Conservation (phyloP, 805 yeast species). For the Suhomyces emberorum region DNA sequence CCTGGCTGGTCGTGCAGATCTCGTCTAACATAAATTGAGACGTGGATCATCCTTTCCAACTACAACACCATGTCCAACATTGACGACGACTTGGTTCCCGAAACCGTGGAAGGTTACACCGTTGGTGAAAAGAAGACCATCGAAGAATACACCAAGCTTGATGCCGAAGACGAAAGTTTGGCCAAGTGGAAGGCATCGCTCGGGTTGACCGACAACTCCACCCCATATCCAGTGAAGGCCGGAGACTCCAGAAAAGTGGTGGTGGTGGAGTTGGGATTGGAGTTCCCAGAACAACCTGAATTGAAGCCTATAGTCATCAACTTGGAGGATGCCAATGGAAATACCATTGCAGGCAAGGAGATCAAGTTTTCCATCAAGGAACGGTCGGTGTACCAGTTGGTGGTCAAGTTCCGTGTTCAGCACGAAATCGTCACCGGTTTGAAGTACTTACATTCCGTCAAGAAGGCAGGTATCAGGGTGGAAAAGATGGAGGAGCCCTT, state of each 20-base stretch:
- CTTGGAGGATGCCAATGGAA: slow-evolving; percentile 55
- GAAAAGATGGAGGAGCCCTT: slow-evolving; percentile 84
- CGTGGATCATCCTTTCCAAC: background rate
- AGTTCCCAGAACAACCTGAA: slow-evolving; percentile 59
- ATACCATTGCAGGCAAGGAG: slow-evolving; percentile 54
- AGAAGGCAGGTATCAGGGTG: slow-evolving; percentile 83
- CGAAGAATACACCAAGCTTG: slow-evolving; percentile 77
- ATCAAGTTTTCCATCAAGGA: slow-evolving; percentile 77
- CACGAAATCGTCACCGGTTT: slow-evolving; percentile 90
- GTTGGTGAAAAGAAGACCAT: slow-evolving; percentile 73
- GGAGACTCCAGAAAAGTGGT: slow-evolving; percentile 79
- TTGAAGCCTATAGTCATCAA: slow-evolving; percentile 62
- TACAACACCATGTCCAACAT: slow-evolving; percentile 17
- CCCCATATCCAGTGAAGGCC: slow-evolving; percentile 58
- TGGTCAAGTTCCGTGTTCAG: slow-evolving; percentile 77
- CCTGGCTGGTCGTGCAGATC: background rate
- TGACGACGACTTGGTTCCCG: slow-evolving; percentile 61
- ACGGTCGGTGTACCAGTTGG: slow-evolving; percentile 67
- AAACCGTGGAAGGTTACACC: slow-evolving; percentile 59
- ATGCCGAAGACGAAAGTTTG: slow-evolving; percentile 86
- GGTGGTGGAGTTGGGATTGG: slow-evolving; percentile 68
- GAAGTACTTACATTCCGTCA: slow-evolving; percentile 78
- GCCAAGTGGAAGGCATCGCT: slow-evolving; percentile 89
- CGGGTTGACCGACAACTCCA: slow-evolving; percentile 60
- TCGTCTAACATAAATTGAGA: background rate